phyloP scores from a whole-genome alignment of 2,329 filamentous ascomycete genomes.

The Hymenoscyphus scutula region DNA sequence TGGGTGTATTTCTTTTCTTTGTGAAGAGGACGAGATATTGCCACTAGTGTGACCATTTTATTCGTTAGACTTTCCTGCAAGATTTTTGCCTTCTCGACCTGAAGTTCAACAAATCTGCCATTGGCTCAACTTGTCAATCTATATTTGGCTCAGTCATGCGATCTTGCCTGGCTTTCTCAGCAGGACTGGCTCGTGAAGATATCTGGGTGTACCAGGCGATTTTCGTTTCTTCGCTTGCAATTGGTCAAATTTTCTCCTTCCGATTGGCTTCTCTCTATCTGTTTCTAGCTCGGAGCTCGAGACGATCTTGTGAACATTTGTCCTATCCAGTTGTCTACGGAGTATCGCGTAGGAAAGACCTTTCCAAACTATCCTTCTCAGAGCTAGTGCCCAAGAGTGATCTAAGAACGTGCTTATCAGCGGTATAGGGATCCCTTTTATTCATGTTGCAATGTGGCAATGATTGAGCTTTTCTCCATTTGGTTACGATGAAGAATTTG shows the following conservation, averaged over 20 bases:
- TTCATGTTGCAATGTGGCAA: not conserved
- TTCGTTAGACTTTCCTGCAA: not conserved
- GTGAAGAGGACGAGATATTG: not conserved
- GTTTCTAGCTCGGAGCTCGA: not conserved
- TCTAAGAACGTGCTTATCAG: not conserved
- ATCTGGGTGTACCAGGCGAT: not conserved
- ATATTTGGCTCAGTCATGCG: not conserved
- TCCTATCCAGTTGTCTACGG: not conserved
- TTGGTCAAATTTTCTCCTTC: not conserved
- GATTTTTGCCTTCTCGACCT: not conserved
- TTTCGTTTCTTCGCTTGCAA: not conserved
- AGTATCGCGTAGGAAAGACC: not conserved
- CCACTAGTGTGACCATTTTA: not conserved
- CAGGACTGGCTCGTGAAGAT: not conserved
- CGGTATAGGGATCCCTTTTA: not conserved
- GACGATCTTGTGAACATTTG: not conserved
- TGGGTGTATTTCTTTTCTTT: not conserved
- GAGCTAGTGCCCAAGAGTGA: not conserved
- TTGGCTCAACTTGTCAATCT: not conserved
- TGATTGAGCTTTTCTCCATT: not conserved
- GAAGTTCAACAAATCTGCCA: not conserved
- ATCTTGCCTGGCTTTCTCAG: not conserved
- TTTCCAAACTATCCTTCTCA: not conserved
- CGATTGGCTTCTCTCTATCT: not conserved
- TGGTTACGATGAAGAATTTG: not conserved